Percentiles rank a stretch among this genome's conserved stretches.
Conservation (phyloP, 805 yeast species). For the Suhomyces prunicola region DNA sequence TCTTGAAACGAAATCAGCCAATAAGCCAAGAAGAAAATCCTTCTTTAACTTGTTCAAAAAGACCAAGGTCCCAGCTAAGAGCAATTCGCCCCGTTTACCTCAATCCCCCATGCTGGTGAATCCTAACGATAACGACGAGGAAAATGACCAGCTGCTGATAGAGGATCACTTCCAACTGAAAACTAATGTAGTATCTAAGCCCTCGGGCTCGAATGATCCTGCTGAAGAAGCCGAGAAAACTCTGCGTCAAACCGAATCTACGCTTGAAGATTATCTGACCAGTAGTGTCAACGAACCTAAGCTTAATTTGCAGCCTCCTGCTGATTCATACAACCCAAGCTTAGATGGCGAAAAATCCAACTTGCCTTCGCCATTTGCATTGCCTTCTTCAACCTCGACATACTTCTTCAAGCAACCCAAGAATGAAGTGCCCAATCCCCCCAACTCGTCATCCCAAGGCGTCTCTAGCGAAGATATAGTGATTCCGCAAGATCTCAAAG, state of each 20-base stretch:
- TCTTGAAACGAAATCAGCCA: neutral
- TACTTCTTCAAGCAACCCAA: constrained; percentile 35
- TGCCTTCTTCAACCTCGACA: constrained; percentile 42
- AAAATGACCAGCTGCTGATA: neutral
- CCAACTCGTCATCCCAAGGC: constrained; percentile 2
- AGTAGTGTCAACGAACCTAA: neutral
- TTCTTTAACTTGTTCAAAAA: constrained; percentile 36
- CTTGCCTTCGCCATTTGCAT: constrained; percentile 41
- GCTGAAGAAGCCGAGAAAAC: neutral
- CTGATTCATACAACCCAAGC: constrained; percentile 3
- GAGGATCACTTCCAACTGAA: neutral
- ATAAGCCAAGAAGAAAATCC: constrained; percentile 25
- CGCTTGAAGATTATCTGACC: neutral
- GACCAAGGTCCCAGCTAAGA: constrained; percentile 10
- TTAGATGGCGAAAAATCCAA: constrained; percentile 8
- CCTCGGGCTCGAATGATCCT: neutral
- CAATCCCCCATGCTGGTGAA: constrained; percentile 11
- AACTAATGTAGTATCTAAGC: neutral
- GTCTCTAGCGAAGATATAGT: constrained; percentile 13
- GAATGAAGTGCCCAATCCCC: constrained; percentile 5
- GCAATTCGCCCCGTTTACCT: constrained; percentile 11
- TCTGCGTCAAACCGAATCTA: neutral
- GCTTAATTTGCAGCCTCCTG: neutral
- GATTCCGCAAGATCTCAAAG: constrained; percentile 38
- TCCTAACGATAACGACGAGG: neutral